Evolutionary conservation across 2,329 filamentous ascomycete species (phyloP).

Genomic region (Hysterium pulicare): DNA sequence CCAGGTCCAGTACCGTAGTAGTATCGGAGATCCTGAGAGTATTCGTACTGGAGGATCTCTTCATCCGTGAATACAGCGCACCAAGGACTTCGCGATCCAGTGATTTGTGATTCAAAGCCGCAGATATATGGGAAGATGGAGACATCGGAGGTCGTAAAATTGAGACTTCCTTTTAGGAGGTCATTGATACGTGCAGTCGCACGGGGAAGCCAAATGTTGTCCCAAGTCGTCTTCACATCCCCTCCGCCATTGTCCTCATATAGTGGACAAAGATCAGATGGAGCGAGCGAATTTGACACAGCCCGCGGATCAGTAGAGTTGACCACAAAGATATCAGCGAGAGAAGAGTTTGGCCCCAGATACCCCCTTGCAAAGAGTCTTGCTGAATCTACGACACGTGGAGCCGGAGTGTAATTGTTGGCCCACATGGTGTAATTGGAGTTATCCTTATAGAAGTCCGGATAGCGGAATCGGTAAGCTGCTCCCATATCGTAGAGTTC

Average conservation of each 20-base stretch:
- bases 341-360: conserved; percentile 54
- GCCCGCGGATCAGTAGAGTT: conserved; percentile 53
- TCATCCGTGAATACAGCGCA: conserved; percentile 60
- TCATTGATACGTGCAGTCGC: conserved; percentile 54
- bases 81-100: conserved; percentile 57
- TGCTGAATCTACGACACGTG: conserved; percentile 61
- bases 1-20: conserved; percentile 63
- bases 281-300: conserved; percentile 60
- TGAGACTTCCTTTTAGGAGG: conserved; percentile 53
- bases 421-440: conserved; percentile 59
- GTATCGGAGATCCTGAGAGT: conserved; percentile 65
- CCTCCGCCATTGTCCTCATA: conserved; percentile 55
- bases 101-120: conserved; percentile 68
- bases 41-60: conserved; percentile 63
- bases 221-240: conserved; percentile 48
- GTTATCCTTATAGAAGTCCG: conserved; percentile 49
- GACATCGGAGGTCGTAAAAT: conserved; percentile 53
- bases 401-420: conserved; percentile 56
- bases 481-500: conserved; percentile 58
- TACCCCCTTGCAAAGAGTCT: conserved; percentile 61
- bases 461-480: conserved; percentile 43
- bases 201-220: conserved; percentile 51
- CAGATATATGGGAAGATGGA: conserved; percentile 65
- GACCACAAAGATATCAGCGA: conserved; percentile 57
- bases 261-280: conserved; percentile 61